Evolutionary conservation across 805 yeast species (phyloP).

Genomic region (Peterozyma xylosa): DNA sequence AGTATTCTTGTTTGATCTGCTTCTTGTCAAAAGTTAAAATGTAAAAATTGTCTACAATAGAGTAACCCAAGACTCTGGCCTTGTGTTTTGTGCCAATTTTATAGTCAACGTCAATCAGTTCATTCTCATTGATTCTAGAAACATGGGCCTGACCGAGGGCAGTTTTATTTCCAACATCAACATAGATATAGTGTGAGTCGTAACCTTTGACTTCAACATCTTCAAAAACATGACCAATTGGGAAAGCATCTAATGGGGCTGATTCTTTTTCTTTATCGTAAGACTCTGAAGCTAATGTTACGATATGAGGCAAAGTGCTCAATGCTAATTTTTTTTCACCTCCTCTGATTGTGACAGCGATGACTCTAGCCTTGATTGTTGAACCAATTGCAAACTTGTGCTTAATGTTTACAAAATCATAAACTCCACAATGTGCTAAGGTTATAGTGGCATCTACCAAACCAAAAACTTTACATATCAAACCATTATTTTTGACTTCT

Average conservation of each 20-base stretch:
- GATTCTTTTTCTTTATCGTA: conserved; percentile 18
- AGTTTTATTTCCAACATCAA: conserved; percentile 45
- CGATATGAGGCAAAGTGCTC: conserved; percentile 52
- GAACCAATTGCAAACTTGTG: conserved; percentile 66
- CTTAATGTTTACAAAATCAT: conserved; percentile 37
- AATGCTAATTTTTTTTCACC: conserved; percentile 55
- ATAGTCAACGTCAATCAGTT: conserved; percentile 39
- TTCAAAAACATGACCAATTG: conserved; percentile 67
- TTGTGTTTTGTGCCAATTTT: conserved; percentile 57
- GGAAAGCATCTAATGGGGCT: conserved; percentile 56
- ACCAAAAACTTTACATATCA: conserved; percentile 69
- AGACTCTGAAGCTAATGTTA: conserved; percentile 21
- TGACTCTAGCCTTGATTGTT: conserved; percentile 59
- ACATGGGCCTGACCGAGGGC: conserved; percentile 69
- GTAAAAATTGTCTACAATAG: conserved; percentile 57
- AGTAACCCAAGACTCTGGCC: conserved; percentile 73
- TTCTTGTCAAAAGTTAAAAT: conserved; percentile 64
- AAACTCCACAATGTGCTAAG: conserved; percentile 52
- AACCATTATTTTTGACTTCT: conserved; percentile 52
- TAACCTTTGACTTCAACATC: conserved; percentile 52
- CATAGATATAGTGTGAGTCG: conserved; percentile 49
- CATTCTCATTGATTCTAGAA: conserved; percentile 53
- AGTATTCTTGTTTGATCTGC: conserved; percentile 54
- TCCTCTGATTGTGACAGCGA: conserved; percentile 41
- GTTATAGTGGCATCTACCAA: conserved; percentile 65